These are phyloP conservation scores for Ascochyta lentis DNA, from an alignment of 2,329 filamentous ascomycete genomes.

Conservation along the genomic window DNA sequence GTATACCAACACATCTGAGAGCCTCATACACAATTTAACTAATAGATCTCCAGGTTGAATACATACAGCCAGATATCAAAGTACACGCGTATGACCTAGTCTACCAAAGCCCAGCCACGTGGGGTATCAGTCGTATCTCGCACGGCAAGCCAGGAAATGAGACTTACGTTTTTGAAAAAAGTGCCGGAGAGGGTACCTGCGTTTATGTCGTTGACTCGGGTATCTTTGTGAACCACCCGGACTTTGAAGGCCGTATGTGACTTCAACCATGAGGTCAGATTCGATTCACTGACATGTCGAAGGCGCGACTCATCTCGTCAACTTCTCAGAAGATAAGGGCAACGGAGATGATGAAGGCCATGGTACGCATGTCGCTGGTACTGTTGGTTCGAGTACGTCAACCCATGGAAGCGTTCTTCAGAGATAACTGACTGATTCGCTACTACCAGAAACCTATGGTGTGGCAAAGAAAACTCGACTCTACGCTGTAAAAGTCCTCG, in stretches of 20 bases:
- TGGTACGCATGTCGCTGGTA: constrained; percentile 48
- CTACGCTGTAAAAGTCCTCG: constrained; percentile 47
- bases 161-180: constrained; percentile 48
- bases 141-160: constrained; percentile 38
- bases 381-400: constrained; percentile 30
- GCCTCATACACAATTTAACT: not conserved
- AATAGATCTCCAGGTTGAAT: constrained; percentile 35
- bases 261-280: not conserved
- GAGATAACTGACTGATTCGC: too few species aligned
- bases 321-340: constrained; percentile 32
- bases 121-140: constrained; percentile 51
- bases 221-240: constrained; percentile 60
- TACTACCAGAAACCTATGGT: constrained; percentile 31
- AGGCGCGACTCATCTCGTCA: constrained; percentile 38
- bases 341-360: constrained; percentile 40
- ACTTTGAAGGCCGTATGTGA: constrained; percentile 46
- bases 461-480: constrained; percentile 46
- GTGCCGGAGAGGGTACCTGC: constrained; percentile 51
- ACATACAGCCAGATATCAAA: constrained; percentile 44
- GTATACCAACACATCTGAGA: constrained; percentile 17
- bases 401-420: not conserved
- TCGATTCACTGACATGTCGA: not conserved
- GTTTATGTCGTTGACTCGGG: constrained; percentile 71
- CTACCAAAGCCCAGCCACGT: constrained; percentile 46
- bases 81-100: constrained; percentile 40